phyloP scores from a whole-genome alignment of 768 basidiomycete species.

The Suillus weaverae region DNA sequence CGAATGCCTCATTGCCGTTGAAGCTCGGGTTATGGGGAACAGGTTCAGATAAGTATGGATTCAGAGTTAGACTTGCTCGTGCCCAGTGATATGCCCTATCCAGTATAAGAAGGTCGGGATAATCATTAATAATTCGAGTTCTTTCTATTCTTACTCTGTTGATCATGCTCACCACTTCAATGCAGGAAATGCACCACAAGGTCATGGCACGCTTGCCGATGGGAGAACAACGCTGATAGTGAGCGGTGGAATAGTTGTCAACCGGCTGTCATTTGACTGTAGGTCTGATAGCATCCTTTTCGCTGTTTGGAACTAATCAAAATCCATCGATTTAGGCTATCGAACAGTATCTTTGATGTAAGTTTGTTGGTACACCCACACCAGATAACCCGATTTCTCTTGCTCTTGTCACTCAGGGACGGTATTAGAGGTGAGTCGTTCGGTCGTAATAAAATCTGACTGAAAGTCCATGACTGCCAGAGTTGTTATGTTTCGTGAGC shows the following conservation, averaged over 20 bases:
- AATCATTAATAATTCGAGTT: constrained; percentile 73
- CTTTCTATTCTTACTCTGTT: neutral
- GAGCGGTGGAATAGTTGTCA: constrained; percentile 51
- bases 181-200: constrained; percentile 38
- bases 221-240: neutral
- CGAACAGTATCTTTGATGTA: constrained; percentile 42
- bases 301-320: neutral
- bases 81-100: constrained; percentile 80
- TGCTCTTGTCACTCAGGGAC: constrained; percentile 49
- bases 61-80: neutral
- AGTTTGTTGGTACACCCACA: constrained; percentile 17
- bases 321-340: constrained; percentile 14
- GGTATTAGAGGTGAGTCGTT: constrained; percentile 33
- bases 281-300: constrained; percentile 6
- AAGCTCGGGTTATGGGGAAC: no score
- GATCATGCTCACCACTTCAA: constrained; percentile 1
- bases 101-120: constrained; percentile 77
- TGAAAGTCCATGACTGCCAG: constrained; percentile 4
- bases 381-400: constrained; percentile 3
- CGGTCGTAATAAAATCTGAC: neutral
- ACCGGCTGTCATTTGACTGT: constrained; percentile 65
- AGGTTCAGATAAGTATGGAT: no score
- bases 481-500: constrained; percentile 30
- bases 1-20: no score
- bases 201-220: constrained; percentile 31